A percentile compares a stretch with the other conserved stretches of the same genome.
phyloP scores from a whole-genome alignment of 306 rosid species.

The Acacia melanoxylon region DNA sequence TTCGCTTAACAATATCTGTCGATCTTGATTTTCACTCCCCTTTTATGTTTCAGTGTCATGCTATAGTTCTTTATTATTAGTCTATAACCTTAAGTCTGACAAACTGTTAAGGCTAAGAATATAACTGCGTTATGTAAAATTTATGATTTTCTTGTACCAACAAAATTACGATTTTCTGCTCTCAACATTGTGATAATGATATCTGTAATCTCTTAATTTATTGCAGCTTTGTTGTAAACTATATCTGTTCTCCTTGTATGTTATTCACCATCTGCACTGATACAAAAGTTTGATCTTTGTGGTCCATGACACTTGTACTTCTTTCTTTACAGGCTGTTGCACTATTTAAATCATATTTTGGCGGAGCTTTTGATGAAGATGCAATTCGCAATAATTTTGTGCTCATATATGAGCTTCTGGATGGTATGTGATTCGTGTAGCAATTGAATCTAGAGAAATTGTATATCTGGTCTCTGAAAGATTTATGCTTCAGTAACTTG shows the following conservation, averaged over 20 bases:
- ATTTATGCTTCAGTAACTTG: neutral
- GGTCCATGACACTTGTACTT: slow-evolving; percentile 25
- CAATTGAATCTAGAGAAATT: neutral
- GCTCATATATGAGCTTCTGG: slow-evolving; percentile 93
- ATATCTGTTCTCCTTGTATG: neutral
- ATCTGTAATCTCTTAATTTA: neutral
- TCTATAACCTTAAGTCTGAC: neutral
- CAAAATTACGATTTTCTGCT: neutral
- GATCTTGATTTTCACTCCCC: neutral
- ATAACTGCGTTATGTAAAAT: neutral
- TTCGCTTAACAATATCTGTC: neutral
- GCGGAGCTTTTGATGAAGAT: slow-evolving; percentile 98
- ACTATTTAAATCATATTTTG: slow-evolving; percentile 94
- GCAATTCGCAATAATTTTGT: slow-evolving; percentile 98
- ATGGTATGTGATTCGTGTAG: slow-evolving; percentile 56
- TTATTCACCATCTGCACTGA: slow-evolving; percentile 3
- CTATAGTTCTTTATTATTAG: neutral
- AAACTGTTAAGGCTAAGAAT: neutral
- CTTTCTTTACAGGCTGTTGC: slow-evolving; percentile 76
- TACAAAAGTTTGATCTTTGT: neutral
- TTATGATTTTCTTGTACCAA: neutral
- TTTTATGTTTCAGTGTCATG: neutral
- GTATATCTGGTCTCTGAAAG: neutral
- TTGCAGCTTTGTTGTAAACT: neutral
- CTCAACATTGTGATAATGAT: neutral